phyloP scores from a whole-genome alignment of 805 yeast genomes.

The Saturnispora hagleri region DNA sequence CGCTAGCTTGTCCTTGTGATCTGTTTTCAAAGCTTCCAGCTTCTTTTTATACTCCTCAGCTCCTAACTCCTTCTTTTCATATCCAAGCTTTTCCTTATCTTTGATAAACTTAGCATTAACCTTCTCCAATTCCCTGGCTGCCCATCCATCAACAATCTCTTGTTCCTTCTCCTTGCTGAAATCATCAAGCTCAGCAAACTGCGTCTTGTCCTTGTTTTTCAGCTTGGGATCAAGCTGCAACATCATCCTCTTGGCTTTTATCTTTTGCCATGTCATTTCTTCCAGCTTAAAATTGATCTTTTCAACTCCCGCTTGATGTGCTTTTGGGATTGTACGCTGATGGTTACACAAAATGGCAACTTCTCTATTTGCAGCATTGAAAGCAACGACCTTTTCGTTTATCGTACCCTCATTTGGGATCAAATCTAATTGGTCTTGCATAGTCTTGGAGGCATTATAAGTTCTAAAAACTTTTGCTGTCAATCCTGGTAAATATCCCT shows the following conservation, averaged over 20 bases:
- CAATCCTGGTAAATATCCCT: conserved; percentile 82
- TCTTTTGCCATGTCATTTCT: conserved; percentile 80
- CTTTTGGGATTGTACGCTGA: conserved; percentile 84
- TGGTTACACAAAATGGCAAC: conserved; percentile 96
- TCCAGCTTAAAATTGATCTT: conserved; percentile 68
- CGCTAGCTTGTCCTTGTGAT: conserved; percentile 44
- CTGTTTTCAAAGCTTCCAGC: conserved; percentile 42
- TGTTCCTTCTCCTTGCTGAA: conserved; percentile 55
- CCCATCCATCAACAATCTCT: conserved; percentile 46
- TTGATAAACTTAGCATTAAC: conserved; percentile 54
- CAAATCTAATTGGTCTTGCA: conserved; percentile 87
- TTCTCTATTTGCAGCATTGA: conserved; percentile 90
- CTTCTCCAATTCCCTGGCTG: conserved; percentile 60
- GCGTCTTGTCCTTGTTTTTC: conserved; percentile 42
- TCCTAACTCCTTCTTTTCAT: conserved; percentile 46
- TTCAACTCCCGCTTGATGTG: conserved; percentile 72
- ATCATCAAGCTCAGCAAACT: conserved; percentile 60
- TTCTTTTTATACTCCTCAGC: conserved; percentile 45
- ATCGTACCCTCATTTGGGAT: conserved; percentile 83
- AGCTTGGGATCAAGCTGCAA: conserved; percentile 49
- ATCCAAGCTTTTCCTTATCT: conserved; percentile 66
- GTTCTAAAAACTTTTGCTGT: conserved; percentile 98
- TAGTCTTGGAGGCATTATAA: conserved; percentile 89
- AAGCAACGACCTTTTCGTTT: conserved; percentile 76
- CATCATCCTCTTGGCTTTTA: conserved; percentile 63